Percentiles rank a stretch among this genome's conserved stretches.
Conservation (phyloP, 108 stramenopile species). For the Pseudonitzschia multiseries region DNA sequence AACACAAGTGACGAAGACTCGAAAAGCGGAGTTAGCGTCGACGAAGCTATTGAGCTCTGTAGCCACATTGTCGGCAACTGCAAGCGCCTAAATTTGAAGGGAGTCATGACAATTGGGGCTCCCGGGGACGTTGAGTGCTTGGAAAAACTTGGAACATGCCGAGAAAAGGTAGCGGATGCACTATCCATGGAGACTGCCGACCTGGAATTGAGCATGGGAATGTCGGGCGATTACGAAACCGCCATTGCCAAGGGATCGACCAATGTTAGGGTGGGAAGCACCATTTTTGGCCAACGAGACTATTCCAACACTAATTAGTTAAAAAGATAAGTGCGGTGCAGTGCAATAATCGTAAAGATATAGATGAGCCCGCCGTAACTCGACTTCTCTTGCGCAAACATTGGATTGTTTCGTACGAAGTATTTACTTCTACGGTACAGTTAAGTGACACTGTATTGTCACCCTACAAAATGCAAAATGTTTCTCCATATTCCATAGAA, state of each 20-base stretch:
- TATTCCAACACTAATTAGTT: constrained; percentile 67
- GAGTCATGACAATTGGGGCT: constrained; percentile 99
- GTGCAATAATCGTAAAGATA: too few relatives aligned
- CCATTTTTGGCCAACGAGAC: constrained; percentile 94
- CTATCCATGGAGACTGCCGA: constrained; percentile 40
- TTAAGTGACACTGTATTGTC: too few relatives aligned
- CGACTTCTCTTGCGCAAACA: too few relatives aligned
- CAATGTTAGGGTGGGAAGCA: constrained; percentile 94
- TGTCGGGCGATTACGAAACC: constrained; percentile 95
- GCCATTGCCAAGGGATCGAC: constrained; percentile 93
- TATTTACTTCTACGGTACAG: too few relatives aligned
- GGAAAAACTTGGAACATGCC: constrained; percentile 61
- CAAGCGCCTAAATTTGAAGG: constrained; percentile 70
- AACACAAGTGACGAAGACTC: constrained; percentile 96
- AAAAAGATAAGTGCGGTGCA: constrained; percentile 4
- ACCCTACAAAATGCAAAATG: too few relatives aligned
- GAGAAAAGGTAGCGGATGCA: constrained; percentile 51
- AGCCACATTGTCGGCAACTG: constrained; percentile 72
- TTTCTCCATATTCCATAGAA: too few relatives aligned
- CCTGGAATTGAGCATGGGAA: constrained; percentile 96
- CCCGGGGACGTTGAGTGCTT: constrained; percentile 86
- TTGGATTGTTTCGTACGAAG: too few relatives aligned
- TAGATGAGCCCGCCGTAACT: too few relatives aligned
- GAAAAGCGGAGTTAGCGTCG: constrained; percentile 84
- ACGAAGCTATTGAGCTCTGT: constrained; percentile 56